phyloP scores from a whole-genome alignment of 208 protist species.

The Leishmania mexicana region DNA sequence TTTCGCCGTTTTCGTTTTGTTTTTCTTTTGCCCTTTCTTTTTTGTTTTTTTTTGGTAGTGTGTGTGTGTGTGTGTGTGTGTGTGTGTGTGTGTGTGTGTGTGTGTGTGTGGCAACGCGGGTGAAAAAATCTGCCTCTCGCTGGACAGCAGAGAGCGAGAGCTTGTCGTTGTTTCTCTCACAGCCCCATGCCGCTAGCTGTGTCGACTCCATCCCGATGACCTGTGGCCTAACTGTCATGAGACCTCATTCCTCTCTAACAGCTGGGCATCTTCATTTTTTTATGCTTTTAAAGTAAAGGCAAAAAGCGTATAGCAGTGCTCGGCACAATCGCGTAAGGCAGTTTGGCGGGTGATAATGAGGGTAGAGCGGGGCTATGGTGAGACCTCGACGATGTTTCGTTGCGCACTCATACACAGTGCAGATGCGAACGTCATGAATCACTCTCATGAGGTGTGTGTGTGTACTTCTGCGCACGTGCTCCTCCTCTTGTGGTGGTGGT shows the following conservation, averaged over 20 bases:
- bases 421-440: neutral
- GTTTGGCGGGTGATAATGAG: neutral
- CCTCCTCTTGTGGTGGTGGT: constrained; percentile 11
- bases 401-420: neutral
- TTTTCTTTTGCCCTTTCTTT: neutral
- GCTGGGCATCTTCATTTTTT: neutral
- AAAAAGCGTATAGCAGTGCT: neutral
- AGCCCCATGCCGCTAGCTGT: neutral
- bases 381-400: neutral
- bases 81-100: neutral
- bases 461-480: neutral
- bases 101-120: neutral
- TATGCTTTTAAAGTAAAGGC: neutral
- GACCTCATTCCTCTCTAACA: neutral
- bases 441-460: neutral
- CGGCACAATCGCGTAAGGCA: neutral
- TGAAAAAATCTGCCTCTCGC: neutral
- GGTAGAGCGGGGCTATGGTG: neutral
- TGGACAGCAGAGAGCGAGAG: neutral
- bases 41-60: neutral
- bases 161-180: neutral
- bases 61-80: neutral
- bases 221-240: neutral
- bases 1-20: constrained; percentile 9
- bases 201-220: neutral